Evolutionary conservation across 2,329 filamentous ascomycete species (phyloP).

Genomic region (Curvularia eragrostidis): DNA sequence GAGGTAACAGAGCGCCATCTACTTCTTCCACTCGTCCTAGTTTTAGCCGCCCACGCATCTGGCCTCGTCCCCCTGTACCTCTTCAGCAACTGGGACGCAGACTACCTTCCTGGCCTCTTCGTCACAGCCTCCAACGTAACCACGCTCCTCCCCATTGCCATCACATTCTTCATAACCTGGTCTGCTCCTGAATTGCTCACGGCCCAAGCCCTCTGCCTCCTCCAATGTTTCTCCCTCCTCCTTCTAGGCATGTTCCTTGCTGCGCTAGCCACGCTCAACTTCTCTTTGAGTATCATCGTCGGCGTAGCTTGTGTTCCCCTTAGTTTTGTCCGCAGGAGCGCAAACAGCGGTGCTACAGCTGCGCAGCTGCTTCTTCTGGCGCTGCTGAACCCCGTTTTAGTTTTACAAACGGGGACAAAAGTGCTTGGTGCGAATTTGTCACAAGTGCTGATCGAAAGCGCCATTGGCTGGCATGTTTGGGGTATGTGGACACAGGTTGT

Average conservation of each 20-base stretch:
- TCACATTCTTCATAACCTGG: conserved; percentile 36
- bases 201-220: conserved; percentile 74
- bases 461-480: conserved; percentile 88
- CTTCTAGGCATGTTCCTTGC: conserved; percentile 90
- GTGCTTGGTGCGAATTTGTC: conserved; percentile 50
- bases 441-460: conserved; percentile 72
- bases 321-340: conserved; percentile 67
- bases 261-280: conserved; percentile 93
- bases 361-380: conserved; percentile 31
- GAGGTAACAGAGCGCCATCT: conserved; percentile 67
- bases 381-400: conserved; percentile 43
- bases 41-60: conserved; percentile 75
- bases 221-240: conserved; percentile 91
- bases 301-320: conserved; percentile 81
- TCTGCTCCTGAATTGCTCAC: conserved; percentile 58
- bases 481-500: conserved; percentile 88
- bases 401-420: conserved; percentile 37
- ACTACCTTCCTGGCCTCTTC: conserved; percentile 41
- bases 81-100: conserved; percentile 76
- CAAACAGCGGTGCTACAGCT: conserved; percentile 16
- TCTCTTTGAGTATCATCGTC: conserved; percentile 85
- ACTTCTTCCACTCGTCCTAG: conserved; percentile 74
- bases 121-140: conserved; percentile 43
- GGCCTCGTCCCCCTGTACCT: conserved; percentile 82
- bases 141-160: conserved; percentile 41